Evolutionary conservation across 2,329 filamentous ascomycete species (phyloP).

Genomic region (Dactylellina parvicollis): DNA sequence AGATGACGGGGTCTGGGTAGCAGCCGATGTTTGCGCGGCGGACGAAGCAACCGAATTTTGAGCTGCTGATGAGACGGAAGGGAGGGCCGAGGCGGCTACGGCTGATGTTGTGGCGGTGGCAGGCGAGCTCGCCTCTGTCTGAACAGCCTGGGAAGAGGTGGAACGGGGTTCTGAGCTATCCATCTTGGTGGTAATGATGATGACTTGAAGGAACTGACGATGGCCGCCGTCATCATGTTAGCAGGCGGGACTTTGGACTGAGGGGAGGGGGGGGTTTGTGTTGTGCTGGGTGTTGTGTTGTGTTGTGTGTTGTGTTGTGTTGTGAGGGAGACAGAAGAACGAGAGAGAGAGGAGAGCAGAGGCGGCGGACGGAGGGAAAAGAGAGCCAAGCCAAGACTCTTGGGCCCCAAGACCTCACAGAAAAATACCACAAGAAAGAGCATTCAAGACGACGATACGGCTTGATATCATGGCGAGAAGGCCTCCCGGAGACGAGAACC

Average conservation of each 20-base stretch:
- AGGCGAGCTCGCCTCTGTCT: constrained; percentile 53
- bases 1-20: constrained; percentile 15
- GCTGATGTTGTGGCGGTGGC: constrained; percentile 17
- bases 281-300: constrained; percentile 54
- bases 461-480: constrained; percentile 17
- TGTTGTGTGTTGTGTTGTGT: constrained; percentile 36
- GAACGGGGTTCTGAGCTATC: constrained; percentile 49
- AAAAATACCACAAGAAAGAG: constrained; percentile 53
- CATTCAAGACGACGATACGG: constrained; percentile 13
- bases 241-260: neutral
- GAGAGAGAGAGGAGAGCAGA: neutral
- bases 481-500: constrained; percentile 9
- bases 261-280: neutral
- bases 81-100: constrained; percentile 7
- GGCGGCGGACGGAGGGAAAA: neutral
- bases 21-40: constrained; percentile 37
- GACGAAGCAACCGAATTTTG: constrained; percentile 32
- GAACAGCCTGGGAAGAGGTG: constrained; percentile 55
- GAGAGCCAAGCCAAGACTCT: constrained; percentile 53
- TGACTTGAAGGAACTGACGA: constrained; percentile 15
- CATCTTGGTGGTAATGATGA: constrained; percentile 19
- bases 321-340: constrained; percentile 21
- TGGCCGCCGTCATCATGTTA: neutral
- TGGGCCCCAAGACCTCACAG: constrained; percentile 51
- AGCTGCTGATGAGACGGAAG: neutral